phyloP scores from a whole-genome alignment of 164 flowering plant species.

The Litsea cubeba region DNA sequence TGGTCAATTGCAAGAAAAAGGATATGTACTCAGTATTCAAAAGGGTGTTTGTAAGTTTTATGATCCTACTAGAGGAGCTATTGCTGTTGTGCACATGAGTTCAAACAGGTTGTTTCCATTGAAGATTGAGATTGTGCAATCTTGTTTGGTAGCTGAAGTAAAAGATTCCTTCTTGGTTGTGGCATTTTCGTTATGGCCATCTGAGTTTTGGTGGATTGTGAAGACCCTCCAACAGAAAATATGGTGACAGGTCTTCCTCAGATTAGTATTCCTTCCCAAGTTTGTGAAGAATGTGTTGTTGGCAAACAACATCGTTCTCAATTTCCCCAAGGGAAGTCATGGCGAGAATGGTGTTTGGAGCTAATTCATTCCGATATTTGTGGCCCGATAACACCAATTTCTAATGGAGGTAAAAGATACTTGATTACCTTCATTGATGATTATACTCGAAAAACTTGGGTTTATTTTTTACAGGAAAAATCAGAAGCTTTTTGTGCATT shows the following conservation, averaged over 20 bases:
- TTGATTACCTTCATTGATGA: no score
- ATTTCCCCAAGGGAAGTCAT: no score
- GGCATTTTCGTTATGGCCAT: conserved; percentile 4
- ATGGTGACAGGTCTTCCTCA: conserved; percentile 4
- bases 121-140: neutral
- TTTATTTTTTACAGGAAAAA: no score
- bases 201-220: neutral
- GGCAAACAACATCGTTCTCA: no score
- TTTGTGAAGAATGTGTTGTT: no score
- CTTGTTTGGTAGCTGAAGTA: conserved; percentile 2
- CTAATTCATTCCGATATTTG: no score
- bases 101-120: conserved; percentile 5
- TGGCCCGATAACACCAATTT: no score
- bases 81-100: conserved; percentile 5
- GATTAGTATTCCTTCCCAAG: neutral
- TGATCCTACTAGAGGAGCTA: conserved; percentile 2
- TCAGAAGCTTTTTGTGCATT: no score
- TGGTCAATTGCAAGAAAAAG: neutral
- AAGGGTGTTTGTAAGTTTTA: conserved; percentile 3
- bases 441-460: no score
- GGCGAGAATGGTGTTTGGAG: no score
- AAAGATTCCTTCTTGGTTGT: conserved; percentile 7
- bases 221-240: conserved; percentile 2
- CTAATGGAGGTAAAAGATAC: no score
- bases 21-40: neutral